Percentiles rank a stretch among this genome's conserved stretches.
These are phyloP conservation scores for Diplodia corticola DNA, from an alignment of 2,329 filamentous ascomycete genomes.

Conservation along the genomic window DNA sequence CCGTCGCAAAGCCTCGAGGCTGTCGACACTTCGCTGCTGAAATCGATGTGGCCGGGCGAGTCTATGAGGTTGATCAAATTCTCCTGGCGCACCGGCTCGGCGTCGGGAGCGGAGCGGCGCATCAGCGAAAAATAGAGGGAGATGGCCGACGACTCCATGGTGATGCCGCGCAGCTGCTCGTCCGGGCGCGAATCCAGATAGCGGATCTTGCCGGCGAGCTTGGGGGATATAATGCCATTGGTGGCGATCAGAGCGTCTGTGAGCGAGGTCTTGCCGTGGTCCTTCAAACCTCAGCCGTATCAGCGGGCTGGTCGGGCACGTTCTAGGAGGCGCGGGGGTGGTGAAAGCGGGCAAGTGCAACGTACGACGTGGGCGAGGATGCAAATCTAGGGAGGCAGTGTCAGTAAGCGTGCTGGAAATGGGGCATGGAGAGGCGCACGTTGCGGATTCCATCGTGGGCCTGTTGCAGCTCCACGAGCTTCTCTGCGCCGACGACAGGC, in stretches of 20 bases:
- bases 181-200: slow-evolving; percentile 96
- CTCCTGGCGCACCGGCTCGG: slow-evolving; percentile 72
- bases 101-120: slow-evolving; percentile 68
- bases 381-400: slow-evolving; percentile 67
- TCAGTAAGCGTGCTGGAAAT: neutral
- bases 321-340: neutral
- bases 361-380: slow-evolving; percentile 85
- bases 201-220: slow-evolving; percentile 94
- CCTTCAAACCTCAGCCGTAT: slow-evolving; percentile 48
- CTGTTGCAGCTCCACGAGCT: slow-evolving; percentile 85
- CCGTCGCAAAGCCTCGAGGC: slow-evolving; percentile 93
- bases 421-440: slow-evolving; percentile 55
- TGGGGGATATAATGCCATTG: slow-evolving; percentile 98
- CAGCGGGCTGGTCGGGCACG: slow-evolving; percentile 21
- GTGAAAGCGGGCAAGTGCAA: neutral
- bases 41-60: slow-evolving; percentile 97
- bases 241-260: slow-evolving; percentile 95
- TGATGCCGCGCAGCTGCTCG: slow-evolving; percentile 93
- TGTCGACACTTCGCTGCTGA: slow-evolving; percentile 96
- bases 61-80: slow-evolving; percentile 98
- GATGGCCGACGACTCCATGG: slow-evolving; percentile 99
- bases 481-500: slow-evolving; percentile 89
- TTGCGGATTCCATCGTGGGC: slow-evolving; percentile 89
- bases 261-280: slow-evolving; percentile 97
- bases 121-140: slow-evolving; percentile 94